Base-by-base conservation (phyloP, 1,284 basidiomycete genomes). In the Leucoagaricus sp. region DNA sequence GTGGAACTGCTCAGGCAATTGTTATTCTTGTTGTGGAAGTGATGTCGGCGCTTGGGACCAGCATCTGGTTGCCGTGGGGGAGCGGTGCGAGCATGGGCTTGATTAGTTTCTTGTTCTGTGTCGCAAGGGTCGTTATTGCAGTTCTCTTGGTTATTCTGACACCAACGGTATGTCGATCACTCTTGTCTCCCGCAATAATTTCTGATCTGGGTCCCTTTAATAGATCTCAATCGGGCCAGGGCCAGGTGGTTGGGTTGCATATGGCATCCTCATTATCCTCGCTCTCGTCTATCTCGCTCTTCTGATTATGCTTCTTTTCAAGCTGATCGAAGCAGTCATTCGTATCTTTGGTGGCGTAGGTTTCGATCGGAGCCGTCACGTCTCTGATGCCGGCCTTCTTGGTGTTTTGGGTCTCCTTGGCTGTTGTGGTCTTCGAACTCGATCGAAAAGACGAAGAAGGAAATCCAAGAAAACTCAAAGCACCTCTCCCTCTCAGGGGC, bases 51-150 rank as follows among this genome's bases (percentile, higher is more conserved):
- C 76, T 96, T 53, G 83, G 92, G 29, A 96, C 94, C 40, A 94
- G 91, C 58, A 79, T 97, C 40, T 97, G 94, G 94, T 81, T 96
- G 57, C 95, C 96, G 15, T 98, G 96, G 96, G 94, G 93, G 40
- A 90, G 92, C 54, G 95, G 96, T 2, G 94, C 96, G 1, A 92
- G 93, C 62, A 98, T 98, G 96, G 96, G 94, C 13, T 82, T 93
- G 19, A 87, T 95, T 58, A 93, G 91, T 69, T 96, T 97, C 75
- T 76, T 97, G 65, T 88, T 96, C 62, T 94, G 92, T 59, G 91
- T 97, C 2, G 84, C 91, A 29, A 81, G 96, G 62, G 94, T 98
- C 65, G 87, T 94, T 17, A 85, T 94, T 25, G 90, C 93, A 3
- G 93, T 98, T 15, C 73, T 99, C 42, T 77, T 97, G 49, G 87